Evolutionary conservation across 306 rosid genomes (phyloP).

Genomic region (Ormosia semicastrata): DNA sequence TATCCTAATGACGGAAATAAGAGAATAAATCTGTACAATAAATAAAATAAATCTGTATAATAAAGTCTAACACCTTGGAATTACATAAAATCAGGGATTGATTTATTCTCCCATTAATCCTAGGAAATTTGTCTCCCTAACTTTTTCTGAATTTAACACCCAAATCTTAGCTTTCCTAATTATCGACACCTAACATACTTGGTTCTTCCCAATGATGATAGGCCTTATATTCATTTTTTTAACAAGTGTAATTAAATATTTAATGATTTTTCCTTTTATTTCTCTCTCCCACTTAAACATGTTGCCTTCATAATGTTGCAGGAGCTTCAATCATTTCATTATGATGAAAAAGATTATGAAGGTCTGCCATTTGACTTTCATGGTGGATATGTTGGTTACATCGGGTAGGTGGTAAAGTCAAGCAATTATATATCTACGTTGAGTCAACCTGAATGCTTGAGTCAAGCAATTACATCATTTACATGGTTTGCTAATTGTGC

Average conservation of each 20-base stretch:
- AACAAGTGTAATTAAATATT: background rate
- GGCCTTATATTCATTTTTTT: background rate
- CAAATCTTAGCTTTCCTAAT: too few relatives aligned
- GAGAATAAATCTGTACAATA: too few relatives aligned
- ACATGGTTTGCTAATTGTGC: background rate
- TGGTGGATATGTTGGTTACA: constrained; percentile 94
- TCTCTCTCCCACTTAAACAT: constrained; percentile 1
- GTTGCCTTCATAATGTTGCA: constrained; percentile 43
- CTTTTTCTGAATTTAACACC: too few relatives aligned
- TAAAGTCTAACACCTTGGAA: too few relatives aligned
- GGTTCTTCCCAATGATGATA: constrained; percentile 15
- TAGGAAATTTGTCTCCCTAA: too few relatives aligned
- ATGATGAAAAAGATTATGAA: constrained; percentile 67
- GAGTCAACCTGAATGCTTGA: constrained; percentile 9
- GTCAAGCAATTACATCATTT: background rate
- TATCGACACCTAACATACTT: background rate
- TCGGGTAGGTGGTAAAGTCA: constrained; percentile 69
- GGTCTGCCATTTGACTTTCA: constrained; percentile 91
- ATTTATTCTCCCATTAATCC: too few relatives aligned
- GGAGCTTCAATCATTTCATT: constrained; percentile 75
- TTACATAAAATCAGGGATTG: too few relatives aligned
- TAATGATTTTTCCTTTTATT: background rate
- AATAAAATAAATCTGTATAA: too few relatives aligned
- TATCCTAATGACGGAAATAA: too few relatives aligned
- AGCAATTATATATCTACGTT: constrained; percentile 18